These are phyloP conservation scores for Zoysia japonica DNA, from an alignment of 176 grass and related monocot species.

Conservation along the genomic window DNA sequence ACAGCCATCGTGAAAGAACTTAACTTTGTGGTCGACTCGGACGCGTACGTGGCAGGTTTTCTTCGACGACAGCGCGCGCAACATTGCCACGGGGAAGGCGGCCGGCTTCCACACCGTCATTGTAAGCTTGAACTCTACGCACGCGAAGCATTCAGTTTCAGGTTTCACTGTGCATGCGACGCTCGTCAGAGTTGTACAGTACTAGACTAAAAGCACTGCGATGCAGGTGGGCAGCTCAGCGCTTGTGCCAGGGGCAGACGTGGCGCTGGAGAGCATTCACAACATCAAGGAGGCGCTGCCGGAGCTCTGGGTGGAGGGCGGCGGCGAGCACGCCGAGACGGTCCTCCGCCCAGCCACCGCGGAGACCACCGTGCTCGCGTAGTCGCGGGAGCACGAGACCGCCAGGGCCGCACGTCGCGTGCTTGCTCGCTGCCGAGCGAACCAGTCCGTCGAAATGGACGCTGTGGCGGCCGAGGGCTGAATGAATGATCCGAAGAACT, in stretches of 20 bases:
- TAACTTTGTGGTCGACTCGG: not conserved
- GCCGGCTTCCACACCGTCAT: constrained; percentile 78
- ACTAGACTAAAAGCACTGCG: not conserved
- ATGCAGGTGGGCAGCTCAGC: constrained; percentile 81
- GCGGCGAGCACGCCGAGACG: constrained; percentile 48
- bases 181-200: not conserved
- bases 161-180: too few relatives aligned
- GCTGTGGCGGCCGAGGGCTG: not conserved
- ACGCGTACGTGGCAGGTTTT: constrained; percentile 58
- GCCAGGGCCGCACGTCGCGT: not conserved
- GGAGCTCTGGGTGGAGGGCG: constrained; percentile 67
- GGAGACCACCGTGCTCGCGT: constrained; percentile 76
- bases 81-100: constrained; percentile 82
- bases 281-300: constrained; percentile 93
- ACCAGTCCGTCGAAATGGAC: not conserved
- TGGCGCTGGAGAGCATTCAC: constrained; percentile 95
- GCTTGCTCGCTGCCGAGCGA: not conserved
- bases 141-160: not conserved
- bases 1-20: not conserved
- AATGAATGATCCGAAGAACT: not conserved
- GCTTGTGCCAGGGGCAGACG: constrained; percentile 64
- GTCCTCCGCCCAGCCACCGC: constrained; percentile 56
- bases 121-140: constrained; percentile 39
- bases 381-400: not conserved
- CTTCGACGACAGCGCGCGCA: constrained; percentile 87